These are phyloP conservation scores for Neonectria ditissima DNA, from an alignment of 2,329 filamentous ascomycete species.

Conservation along the genomic window DNA sequence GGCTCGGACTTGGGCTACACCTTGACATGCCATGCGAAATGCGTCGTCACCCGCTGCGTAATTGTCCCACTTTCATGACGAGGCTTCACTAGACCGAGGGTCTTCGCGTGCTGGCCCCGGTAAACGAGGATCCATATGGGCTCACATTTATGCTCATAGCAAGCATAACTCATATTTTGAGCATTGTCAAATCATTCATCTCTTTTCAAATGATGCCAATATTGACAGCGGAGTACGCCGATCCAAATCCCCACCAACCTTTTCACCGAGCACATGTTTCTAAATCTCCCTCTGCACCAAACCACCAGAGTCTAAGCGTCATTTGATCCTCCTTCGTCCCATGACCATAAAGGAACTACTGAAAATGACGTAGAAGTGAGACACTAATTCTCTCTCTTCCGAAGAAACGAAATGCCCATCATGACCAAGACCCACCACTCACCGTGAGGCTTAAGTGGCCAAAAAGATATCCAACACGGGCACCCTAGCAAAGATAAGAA, in stretches of 20 bases:
- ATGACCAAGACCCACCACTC: conserved; percentile 12
- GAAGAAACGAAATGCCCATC: background rate
- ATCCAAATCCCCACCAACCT: background rate
- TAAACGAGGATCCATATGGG: background rate
- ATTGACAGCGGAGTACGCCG: conserved; percentile 12
- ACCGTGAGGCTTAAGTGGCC: background rate
- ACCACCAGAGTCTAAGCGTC: conserved; percentile 9
- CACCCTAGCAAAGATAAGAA: background rate
- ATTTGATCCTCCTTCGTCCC: conserved; percentile 7
- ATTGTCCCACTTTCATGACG: conserved; percentile 21
- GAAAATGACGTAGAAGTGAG: conserved; percentile 14
- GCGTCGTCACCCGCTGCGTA: conserved; percentile 25
- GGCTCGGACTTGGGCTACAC: conserved; percentile 7
- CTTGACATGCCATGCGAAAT: conserved; percentile 12
- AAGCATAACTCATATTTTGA: background rate
- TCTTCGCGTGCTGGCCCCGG: background rate
- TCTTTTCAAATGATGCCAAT: conserved; percentile 15
- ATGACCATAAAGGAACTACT: background rate
- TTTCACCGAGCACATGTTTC: background rate
- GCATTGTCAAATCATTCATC: conserved; percentile 13
- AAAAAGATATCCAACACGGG: conserved; percentile 1
- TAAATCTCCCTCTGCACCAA: background rate
- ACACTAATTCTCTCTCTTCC: conserved; percentile 2
- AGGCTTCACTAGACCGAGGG: background rate
- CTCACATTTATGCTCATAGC: background rate